Evolutionary conservation across 1,284 basidiomycete species (phyloP), one percentile per base, ranked within the genome.

Genomic region (Phellopilus nigrolimitatus): DNA sequence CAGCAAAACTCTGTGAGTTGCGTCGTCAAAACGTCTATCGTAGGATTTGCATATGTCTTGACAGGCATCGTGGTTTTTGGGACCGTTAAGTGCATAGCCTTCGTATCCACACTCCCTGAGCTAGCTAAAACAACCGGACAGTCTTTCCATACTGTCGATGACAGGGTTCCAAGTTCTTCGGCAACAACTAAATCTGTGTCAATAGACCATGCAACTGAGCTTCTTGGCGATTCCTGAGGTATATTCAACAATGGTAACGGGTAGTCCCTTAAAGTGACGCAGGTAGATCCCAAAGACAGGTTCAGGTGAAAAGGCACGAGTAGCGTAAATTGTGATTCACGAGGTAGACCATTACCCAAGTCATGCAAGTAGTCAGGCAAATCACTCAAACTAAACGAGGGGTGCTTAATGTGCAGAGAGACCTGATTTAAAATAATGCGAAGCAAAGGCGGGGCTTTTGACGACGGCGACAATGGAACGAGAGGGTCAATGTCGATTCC

Each of bases 1-100:
- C 95, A 98, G 4, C 86, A 81, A 51, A 97, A 78, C 47, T 84
- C 80, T 0, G 91, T 91, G 4, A 86, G 77, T 27, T 74, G 75
- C 8, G 77, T 71, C 0, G 88, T 82, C 19, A 73, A 71, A 27
- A 95, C 76, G 19, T 77, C 75, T 59, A 98, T 75, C 24, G 71
- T 69, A 3, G 94, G 88, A 38, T 80, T 77, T 2, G 91, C 91
- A 64, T 95, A 98, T 19, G 85, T 89, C 68, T 98, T 98, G 61
- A 95, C 87, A 0, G 95, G 89, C 89, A 95, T 95, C 52, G 94
- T 86, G 0, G 93, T 94, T 66, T 95, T 97, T 0, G 93, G 92
- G 27, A 97, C 77, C 33, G 73, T 64, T 19, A 97, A 70, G 4
- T 72, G 70, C 47, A 95, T 78, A 7, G 80, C 73, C 3, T 71